phyloP scores from a whole-genome alignment of 2,329 filamentous ascomycete species.

The Apiospora koreana region DNA sequence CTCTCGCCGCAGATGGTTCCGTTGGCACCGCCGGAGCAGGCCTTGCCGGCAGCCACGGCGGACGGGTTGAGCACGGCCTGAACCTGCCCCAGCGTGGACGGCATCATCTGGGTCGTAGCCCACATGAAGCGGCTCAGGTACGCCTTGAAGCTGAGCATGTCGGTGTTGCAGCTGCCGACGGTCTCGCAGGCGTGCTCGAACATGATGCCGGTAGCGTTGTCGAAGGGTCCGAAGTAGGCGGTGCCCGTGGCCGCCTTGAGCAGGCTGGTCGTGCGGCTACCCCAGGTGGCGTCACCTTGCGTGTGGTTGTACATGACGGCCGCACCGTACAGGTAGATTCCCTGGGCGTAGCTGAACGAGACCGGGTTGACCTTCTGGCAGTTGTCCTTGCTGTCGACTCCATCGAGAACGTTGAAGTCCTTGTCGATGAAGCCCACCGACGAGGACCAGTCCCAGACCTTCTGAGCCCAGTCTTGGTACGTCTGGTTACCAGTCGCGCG shows the following conservation, averaged over 20 bases:
- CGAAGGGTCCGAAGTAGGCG: conserved; percentile 52
- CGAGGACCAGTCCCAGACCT: conserved; percentile 66
- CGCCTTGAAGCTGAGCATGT: conserved; percentile 70
- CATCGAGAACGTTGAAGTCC: conserved; percentile 61
- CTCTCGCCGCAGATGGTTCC: conserved; percentile 60
- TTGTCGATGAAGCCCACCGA: conserved; percentile 58
- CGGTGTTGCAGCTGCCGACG: conserved; percentile 56
- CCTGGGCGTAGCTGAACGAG: conserved; percentile 67
- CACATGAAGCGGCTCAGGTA: conserved; percentile 67
- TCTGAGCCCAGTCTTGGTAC: conserved; percentile 67
- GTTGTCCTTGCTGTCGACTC: conserved; percentile 54
- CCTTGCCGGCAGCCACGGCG: conserved; percentile 54
- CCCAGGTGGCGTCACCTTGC: conserved; percentile 52
- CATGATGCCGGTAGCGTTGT: conserved; percentile 60
- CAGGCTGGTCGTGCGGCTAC: conserved; percentile 51
- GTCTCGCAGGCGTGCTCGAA: conserved; percentile 68
- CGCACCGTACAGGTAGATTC: conserved; percentile 66
- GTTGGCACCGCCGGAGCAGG: conserved; percentile 57
- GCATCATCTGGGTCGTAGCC: conserved; percentile 56
- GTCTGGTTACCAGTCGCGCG: conserved; percentile 67
- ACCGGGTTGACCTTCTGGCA: conserved; percentile 55
- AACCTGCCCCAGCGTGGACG: conserved; percentile 51
- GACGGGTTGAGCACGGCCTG: conserved; percentile 50
- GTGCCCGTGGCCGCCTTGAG: conserved; percentile 40
- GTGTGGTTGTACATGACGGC: conserved; percentile 66